Conservation (phyloP, 257 asterid species). For the Rubia yunnanensis region DNA sequence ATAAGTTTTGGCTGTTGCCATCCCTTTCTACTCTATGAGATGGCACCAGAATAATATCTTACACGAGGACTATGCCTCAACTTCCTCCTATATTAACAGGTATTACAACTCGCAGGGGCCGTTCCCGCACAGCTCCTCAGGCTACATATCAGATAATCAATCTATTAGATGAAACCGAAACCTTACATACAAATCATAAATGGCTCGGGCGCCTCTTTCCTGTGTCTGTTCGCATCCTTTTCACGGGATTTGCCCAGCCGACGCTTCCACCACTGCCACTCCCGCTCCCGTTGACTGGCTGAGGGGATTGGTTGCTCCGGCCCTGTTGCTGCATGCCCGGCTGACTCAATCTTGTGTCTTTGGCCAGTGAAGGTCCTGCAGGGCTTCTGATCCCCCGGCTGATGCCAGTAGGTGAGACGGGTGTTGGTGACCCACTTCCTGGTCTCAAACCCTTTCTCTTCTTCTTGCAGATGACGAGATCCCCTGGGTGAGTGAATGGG, state of each 20-base stretch:
- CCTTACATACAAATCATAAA: constrained; percentile 33
- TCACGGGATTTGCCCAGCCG: constrained; percentile 97
- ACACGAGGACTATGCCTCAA: constrained; percentile 8
- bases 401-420: constrained; percentile 62
- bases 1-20: background rate
- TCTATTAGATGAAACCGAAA: background rate
- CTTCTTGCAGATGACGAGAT: constrained; percentile 88
- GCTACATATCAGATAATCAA: constrained; percentile 4
- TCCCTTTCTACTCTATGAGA: background rate
- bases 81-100: constrained; percentile 15
- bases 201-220: constrained; percentile 82
- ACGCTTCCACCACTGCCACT: constrained; percentile 22
- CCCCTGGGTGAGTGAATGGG: constrained; percentile 79
- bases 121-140: constrained; percentile 21
- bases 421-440: constrained; percentile 48
- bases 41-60: constrained; percentile 9
- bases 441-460: constrained; percentile 59
- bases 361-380: constrained; percentile 31
- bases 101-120: constrained; percentile 20
- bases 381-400: constrained; percentile 56
- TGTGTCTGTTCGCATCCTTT: constrained; percentile 77
- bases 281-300: constrained; percentile 33
- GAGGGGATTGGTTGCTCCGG: constrained; percentile 50
- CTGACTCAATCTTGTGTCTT: constrained; percentile 43
- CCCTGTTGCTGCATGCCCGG: constrained; percentile 41